These are phyloP conservation scores for Auricularia auricula-judae DNA, from an alignment of 768 basidiomycete species.

Conservation along the genomic window DNA sequence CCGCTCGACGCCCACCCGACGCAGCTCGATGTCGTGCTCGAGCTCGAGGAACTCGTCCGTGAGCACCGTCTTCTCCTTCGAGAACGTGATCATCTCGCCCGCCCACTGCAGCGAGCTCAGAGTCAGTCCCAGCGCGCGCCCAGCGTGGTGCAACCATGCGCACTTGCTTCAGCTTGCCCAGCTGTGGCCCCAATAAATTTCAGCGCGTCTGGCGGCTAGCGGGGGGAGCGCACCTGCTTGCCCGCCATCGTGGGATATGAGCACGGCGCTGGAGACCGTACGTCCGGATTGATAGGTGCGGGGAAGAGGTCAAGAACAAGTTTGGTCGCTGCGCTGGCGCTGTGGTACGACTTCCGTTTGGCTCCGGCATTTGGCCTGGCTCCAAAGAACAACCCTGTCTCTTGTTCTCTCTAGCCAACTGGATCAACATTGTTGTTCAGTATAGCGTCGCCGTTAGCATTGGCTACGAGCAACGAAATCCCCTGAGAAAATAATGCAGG, in stretches of 20 bases:
- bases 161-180: constrained; percentile 73
- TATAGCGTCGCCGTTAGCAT: too few species aligned
- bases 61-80: constrained; percentile 67
- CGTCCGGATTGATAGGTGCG: too few species aligned
- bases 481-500: too few species aligned
- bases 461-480: too few species aligned
- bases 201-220: background rate
- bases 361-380: too few species aligned
- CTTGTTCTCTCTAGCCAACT: too few species aligned
- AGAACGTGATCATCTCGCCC: constrained; percentile 69
- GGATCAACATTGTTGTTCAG: too few species aligned
- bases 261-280: too few species aligned
- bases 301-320: too few species aligned
- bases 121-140: constrained; percentile 15
- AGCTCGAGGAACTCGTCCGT: constrained; percentile 73
- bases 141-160: background rate
- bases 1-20: constrained; percentile 63
- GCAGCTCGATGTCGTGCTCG: constrained; percentile 74
- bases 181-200: constrained; percentile 24
- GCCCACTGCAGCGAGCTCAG: constrained; percentile 53
- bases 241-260: constrained; percentile 1
- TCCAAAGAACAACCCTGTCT: too few species aligned
- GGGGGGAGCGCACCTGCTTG: constrained; percentile 5
- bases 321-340: too few species aligned
- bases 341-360: too few species aligned